phyloP scores from a whole-genome alignment of 441 rosid genomes.

The Lepidium campestre region DNA sequence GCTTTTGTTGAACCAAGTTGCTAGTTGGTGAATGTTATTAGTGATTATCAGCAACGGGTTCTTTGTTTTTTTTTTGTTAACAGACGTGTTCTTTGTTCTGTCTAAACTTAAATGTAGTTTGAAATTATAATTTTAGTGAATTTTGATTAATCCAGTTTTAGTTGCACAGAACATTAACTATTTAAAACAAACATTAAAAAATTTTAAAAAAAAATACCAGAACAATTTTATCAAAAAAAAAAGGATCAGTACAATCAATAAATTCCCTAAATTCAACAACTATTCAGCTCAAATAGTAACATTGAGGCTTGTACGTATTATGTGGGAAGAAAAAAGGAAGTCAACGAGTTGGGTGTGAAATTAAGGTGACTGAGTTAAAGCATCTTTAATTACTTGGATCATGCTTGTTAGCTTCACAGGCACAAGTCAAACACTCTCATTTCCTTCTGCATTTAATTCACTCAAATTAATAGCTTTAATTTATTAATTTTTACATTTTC shows the following conservation, averaged over 20 bases:
- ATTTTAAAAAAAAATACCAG: too few species aligned
- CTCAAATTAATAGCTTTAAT: not conserved
- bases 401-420: constrained; percentile 5
- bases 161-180: too few species aligned
- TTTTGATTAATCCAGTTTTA: too few species aligned
- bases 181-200: too few species aligned
- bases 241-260: too few species aligned
- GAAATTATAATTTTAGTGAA: not conserved
- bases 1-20: not conserved
- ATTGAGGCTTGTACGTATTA: not conserved
- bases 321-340: not conserved
- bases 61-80: too few species aligned
- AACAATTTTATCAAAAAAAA: too few species aligned
- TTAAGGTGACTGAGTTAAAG: not conserved
- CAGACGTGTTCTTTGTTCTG: not conserved
- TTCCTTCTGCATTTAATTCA: constrained; percentile 14
- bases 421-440: constrained; percentile 13
- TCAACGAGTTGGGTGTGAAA: constrained; percentile 1
- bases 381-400: not conserved
- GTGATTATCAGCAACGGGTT: not conserved
- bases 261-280: too few species aligned
- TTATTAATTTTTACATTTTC: not conserved
- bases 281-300: too few species aligned
- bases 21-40: not conserved
- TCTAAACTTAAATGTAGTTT: not conserved